phyloP scores from a whole-genome alignment of 441 rosid genomes.

The Theobroma grandiflorum region DNA sequence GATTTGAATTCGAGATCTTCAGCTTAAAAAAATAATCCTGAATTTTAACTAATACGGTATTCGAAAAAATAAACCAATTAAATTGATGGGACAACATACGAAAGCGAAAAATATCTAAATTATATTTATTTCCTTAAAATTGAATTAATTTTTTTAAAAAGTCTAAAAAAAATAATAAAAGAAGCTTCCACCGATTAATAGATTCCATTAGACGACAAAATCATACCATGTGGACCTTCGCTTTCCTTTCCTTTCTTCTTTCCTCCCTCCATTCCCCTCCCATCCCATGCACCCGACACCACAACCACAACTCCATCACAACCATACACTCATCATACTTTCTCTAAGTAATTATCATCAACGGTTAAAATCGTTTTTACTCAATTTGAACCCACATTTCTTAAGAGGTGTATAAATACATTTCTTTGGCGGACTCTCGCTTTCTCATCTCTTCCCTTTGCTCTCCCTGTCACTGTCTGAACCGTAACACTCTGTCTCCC shows the following conservation, averaged over 20 bases:
- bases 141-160: background rate
- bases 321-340: background rate
- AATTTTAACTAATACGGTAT: too few species aligned
- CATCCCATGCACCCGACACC: background rate
- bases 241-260: background rate
- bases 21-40: too few species aligned
- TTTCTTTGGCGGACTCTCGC: conserved; percentile 26
- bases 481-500: background rate
- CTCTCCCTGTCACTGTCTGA: conserved; percentile 4
- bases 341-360: background rate
- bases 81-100: too few species aligned
- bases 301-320: background rate
- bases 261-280: background rate
- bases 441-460: background rate
- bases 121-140: background rate
- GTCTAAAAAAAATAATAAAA: background rate
- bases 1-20: too few species aligned
- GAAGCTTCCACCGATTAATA: background rate
- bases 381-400: conserved; percentile 11
- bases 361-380: conserved; percentile 3
- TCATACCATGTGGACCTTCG: conserved; percentile 11
- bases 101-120: background rate
- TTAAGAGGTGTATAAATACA: conserved; percentile 7
- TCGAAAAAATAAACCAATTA: too few species aligned
- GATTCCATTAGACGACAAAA: conserved; percentile 23